These are phyloP conservation scores for Lobosporangium transversale DNA, from an alignment of 192 early-diverging fungal species.

Conservation along the genomic window DNA sequence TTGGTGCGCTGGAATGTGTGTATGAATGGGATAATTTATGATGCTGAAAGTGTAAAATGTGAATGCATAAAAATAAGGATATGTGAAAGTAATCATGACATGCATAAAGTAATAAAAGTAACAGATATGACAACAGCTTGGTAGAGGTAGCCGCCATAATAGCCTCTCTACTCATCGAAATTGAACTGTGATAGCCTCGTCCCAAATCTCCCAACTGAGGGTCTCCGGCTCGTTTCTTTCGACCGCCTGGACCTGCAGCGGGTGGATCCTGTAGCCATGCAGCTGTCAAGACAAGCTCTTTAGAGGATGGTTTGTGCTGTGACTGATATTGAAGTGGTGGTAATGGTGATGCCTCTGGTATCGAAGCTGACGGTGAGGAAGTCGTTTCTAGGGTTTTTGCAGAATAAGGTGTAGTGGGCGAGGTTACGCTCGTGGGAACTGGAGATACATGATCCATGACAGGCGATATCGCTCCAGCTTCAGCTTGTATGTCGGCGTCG, in stretches of 20 bases:
- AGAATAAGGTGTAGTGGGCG: conserved; percentile 13
- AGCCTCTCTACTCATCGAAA: background rate
- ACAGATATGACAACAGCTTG: no score
- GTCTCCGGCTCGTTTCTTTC: background rate
- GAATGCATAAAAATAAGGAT: no score
- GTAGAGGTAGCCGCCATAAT: no score
- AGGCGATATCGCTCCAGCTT: no score
- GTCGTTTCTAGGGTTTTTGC: background rate
- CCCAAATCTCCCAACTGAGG: conserved; percentile 18
- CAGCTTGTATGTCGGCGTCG: background rate
- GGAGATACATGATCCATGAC: conserved; percentile 5
- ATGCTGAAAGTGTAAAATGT: no score
- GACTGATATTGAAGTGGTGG: background rate
- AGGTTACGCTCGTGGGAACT: background rate
- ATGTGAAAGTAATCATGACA: no score
- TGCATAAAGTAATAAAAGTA: no score
- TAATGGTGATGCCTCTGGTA: background rate
- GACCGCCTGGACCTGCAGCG: background rate
- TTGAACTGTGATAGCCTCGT: conserved; percentile 22
- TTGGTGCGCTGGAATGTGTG: no score
- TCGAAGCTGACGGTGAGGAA: background rate
- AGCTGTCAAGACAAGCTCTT: background rate
- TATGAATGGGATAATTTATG: no score
- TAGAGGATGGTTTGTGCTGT: background rate
- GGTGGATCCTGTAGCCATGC: background rate